phyloP scores from a whole-genome alignment of 2,329 filamentous ascomycete species.

The Pseudogymnoascus sp. region DNA sequence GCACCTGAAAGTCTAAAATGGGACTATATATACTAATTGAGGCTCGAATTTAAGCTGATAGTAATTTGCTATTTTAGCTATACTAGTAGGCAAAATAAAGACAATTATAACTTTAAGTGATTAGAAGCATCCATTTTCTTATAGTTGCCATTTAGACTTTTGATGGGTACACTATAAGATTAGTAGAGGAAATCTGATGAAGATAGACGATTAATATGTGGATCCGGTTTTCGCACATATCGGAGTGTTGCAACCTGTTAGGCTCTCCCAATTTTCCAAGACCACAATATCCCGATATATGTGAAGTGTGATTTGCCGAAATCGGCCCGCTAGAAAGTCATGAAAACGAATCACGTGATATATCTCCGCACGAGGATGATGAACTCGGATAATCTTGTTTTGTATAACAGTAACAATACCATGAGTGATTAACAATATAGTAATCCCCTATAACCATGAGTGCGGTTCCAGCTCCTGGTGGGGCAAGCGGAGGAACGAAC shows the following conservation, averaged over 20 bases:
- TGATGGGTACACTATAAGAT: not conserved
- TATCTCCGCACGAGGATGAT: not conserved
- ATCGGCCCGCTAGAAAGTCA: not conserved
- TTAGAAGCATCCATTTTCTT: no score
- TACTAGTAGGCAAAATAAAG: not conserved
- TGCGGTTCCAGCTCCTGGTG: not conserved
- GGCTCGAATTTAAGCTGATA: not conserved
- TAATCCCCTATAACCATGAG: not conserved
- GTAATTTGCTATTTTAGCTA: not conserved
- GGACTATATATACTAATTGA: no score
- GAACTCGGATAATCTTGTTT: not conserved
- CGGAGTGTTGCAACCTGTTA: not conserved
- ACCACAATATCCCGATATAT: not conserved
- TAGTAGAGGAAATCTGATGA: not conserved
- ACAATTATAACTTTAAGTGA: no score
- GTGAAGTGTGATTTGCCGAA: not conserved
- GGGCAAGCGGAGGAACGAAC: slow-evolving; percentile 5
- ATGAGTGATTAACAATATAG: not conserved
- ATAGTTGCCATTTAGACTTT: no score
- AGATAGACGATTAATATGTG: not conserved
- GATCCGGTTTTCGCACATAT: not conserved
- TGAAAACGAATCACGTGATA: not conserved
- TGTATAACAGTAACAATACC: not conserved
- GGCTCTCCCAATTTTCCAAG: not conserved
- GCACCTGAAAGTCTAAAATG: no score